A percentile compares a stretch with the other conserved stretches of the same genome.
Conservation (phyloP, 2,329 filamentous ascomycete species). For the Whalleya microplaca region DNA sequence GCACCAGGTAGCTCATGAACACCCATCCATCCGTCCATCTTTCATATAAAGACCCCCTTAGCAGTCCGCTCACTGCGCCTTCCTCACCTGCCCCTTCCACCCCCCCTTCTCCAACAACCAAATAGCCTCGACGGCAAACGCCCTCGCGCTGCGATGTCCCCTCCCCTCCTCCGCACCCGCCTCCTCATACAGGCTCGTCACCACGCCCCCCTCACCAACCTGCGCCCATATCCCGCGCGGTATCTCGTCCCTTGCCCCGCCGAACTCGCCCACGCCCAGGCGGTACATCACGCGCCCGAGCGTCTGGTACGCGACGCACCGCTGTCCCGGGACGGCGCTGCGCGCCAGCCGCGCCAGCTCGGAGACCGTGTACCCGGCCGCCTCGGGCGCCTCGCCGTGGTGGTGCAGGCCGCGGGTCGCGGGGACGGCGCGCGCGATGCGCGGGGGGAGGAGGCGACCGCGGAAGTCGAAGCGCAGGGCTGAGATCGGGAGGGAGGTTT, state of each 20-base stretch:
- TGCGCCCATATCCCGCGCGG: slow-evolving; percentile 83
- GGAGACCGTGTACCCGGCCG: slow-evolving; percentile 89
- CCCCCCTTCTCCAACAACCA: slow-evolving; percentile 80
- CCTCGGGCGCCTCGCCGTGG: slow-evolving; percentile 88
- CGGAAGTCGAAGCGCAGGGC: slow-evolving; percentile 88
- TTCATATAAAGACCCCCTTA: no score
- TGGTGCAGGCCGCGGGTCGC: slow-evolving; percentile 85
- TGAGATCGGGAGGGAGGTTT: slow-evolving; percentile 71
- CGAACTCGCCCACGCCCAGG: slow-evolving; percentile 73
- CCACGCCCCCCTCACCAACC: slow-evolving; percentile 74
- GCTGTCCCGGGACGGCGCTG: slow-evolving; percentile 81
- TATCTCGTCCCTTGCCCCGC: slow-evolving; percentile 67
- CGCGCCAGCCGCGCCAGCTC: slow-evolving; percentile 82
- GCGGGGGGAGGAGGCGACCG: slow-evolving; percentile 78
- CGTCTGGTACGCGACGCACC: slow-evolving; percentile 91
- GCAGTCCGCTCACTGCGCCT: slow-evolving; percentile 49
- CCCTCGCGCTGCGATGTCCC: slow-evolving; percentile 77
- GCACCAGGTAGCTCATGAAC: no score
- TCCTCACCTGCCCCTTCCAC: slow-evolving; percentile 64
- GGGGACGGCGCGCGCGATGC: slow-evolving; percentile 73
- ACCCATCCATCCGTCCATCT: no score
- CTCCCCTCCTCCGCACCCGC: slow-evolving; percentile 65
- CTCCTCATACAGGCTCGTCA: slow-evolving; percentile 78
- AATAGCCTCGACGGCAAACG: slow-evolving; percentile 85
- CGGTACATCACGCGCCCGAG: slow-evolving; percentile 84